Conservation (phyloP, 2,329 filamentous ascomycete species). For the Plectosphaerella cucumerina region DNA sequence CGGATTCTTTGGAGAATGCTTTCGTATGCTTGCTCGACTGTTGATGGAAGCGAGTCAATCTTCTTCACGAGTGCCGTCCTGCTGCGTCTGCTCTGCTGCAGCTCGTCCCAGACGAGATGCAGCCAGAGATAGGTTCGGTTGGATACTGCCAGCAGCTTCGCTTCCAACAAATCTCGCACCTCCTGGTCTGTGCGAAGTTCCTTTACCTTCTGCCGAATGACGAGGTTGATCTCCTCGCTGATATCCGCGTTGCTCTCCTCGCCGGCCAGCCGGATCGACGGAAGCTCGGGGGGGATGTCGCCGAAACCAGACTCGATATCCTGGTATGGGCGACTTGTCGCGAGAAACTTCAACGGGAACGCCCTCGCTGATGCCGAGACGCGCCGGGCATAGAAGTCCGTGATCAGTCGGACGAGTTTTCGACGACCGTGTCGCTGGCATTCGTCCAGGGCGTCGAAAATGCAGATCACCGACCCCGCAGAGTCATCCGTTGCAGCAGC, state of each 20-base stretch:
- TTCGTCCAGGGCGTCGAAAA: slow-evolving; percentile 10
- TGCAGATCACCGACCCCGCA: slow-evolving; percentile 1
- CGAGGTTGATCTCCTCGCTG: slow-evolving; percentile 9
- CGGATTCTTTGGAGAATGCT: slow-evolving; percentile 2
- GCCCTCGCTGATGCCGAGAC: background rate
- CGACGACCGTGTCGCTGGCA: background rate
- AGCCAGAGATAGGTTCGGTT: slow-evolving; percentile 11
- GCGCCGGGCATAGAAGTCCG: slow-evolving; percentile 1
- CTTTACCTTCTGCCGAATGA: slow-evolving; percentile 2
- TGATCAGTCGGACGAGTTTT: background rate
- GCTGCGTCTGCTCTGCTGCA: slow-evolving; percentile 2
- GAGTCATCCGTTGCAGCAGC: slow-evolving; percentile 2
- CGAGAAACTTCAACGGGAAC: slow-evolving; percentile 5
- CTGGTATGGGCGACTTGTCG: slow-evolving; percentile 8
- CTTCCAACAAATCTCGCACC: background rate
- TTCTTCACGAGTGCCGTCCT: slow-evolving; percentile 1
- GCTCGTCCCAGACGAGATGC: slow-evolving; percentile 4
- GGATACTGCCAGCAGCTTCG: background rate
- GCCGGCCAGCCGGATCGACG: slow-evolving; percentile 6
- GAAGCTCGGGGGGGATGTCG: background rate
- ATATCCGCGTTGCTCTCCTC: slow-evolving; percentile 7
- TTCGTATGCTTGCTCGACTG: slow-evolving; percentile 9
- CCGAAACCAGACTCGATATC: slow-evolving; percentile 5
- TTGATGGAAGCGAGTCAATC: slow-evolving; percentile 6
- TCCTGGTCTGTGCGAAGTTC: slow-evolving; percentile 1